Conservation (phyloP, 2,329 filamentous ascomycete genomes). For the Fusarium sp. region DNA sequence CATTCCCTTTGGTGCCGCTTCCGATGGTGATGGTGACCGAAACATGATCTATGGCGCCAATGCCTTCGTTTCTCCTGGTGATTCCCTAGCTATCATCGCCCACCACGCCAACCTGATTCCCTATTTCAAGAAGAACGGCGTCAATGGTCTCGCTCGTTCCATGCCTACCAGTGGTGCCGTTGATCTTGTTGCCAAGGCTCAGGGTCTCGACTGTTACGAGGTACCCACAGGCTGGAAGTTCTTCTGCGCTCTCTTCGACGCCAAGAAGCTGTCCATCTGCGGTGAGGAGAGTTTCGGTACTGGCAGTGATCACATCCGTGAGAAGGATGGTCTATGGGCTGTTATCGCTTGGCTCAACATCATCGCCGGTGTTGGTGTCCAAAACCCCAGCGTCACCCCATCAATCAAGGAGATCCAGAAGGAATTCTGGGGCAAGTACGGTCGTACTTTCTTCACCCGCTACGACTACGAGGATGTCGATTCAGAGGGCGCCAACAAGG, state of each 20-base stretch:
- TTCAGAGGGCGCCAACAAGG: conserved; percentile 87
- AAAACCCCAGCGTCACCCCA: conserved; percentile 79
- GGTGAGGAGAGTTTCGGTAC: conserved; percentile 99
- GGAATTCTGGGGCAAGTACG: conserved; percentile 96
- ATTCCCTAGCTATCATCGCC: conserved; percentile 97
- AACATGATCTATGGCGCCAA: conserved; percentile 99
- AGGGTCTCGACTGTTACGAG: conserved; percentile 91
- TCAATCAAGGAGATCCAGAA: conserved; percentile 96
- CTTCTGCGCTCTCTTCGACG: conserved; percentile 95
- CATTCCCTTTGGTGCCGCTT: conserved; percentile 95
- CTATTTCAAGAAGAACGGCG: conserved; percentile 97
- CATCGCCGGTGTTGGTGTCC: conserved; percentile 89
- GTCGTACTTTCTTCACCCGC: conserved; percentile 97
- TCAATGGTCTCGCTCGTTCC: conserved; percentile 92
- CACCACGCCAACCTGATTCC: conserved; percentile 96
- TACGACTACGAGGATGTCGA: conserved; percentile 98
- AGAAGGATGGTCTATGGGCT: conserved; percentile 99
- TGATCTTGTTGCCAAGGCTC: conserved; percentile 93
- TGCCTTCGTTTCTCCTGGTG: conserved; percentile 94
- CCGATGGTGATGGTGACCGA: conserved; percentile 95
- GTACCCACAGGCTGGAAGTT: conserved; percentile 99
- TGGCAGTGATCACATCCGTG: conserved; percentile 97
- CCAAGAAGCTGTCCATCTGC: conserved; percentile 96
- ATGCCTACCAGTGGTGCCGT: conserved; percentile 98
- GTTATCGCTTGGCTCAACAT: conserved; percentile 98